Percentiles rank a stretch among this genome's conserved stretches.
phyloP scores from a whole-genome alignment of 495 filamentous ascomycete genomes.

The Lindgomyces ingoldianus region DNA sequence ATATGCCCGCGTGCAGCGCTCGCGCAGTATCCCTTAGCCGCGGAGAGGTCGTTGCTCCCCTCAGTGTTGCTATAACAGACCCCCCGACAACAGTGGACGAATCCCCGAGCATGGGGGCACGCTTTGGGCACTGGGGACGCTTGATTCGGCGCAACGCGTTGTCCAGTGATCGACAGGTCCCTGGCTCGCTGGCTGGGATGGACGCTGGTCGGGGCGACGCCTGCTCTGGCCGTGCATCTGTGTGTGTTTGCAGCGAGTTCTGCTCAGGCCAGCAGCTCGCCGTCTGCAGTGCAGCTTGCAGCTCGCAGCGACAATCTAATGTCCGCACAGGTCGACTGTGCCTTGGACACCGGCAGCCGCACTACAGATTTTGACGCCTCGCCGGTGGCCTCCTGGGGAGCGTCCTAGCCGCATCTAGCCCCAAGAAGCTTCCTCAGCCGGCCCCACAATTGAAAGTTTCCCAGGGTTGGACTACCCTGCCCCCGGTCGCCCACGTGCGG shows the following conservation, averaged over 20 bases:
- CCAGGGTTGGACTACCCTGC: neutral
- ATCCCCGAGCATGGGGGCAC: slow-evolving; percentile 12
- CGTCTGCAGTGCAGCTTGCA: no score
- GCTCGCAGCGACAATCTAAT: no score
- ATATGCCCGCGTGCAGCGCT: no score
- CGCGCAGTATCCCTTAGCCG: slow-evolving; percentile 1
- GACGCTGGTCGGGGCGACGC: neutral
- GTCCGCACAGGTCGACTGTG: neutral
- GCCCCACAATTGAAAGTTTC: slow-evolving; percentile 19
- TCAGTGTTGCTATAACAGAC: neutral
- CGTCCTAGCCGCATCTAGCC: neutral
- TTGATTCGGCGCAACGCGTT: slow-evolving; percentile 20
- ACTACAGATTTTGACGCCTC: neutral
- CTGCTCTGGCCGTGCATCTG: neutral
- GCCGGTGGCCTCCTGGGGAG: neutral
- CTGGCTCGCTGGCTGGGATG: slow-evolving; percentile 3
- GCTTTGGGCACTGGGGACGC: slow-evolving; percentile 12
- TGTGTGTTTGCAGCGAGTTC: no score
- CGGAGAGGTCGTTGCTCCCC: slow-evolving; percentile 25
- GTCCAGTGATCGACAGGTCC: slow-evolving; percentile 22
- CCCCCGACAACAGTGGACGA: neutral
- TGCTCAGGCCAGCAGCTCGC: no score
- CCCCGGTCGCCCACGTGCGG: slow-evolving; percentile 19
- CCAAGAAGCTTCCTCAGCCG: slow-evolving; percentile 1
- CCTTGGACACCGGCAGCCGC: neutral